Conservation (phyloP, 441 rosid species). For the Erysimum pusillum region DNA sequence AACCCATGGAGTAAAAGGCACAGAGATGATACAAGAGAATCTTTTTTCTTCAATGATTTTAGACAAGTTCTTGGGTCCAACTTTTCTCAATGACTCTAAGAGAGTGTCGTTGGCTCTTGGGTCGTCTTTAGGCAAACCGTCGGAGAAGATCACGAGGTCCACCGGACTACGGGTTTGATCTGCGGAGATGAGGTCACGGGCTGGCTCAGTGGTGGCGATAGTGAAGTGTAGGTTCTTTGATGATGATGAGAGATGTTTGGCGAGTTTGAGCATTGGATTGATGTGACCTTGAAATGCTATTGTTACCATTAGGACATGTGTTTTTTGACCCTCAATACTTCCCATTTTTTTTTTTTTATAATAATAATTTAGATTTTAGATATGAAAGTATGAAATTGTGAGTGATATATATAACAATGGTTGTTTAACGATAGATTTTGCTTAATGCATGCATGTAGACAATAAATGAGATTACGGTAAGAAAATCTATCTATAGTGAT, state of each 20-base stretch:
- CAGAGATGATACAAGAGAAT: conserved; percentile 48
- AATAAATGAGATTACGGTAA: conserved; percentile 10
- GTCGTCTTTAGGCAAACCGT: conserved; percentile 52
- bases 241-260: conserved; percentile 53
- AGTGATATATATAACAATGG: conserved; percentile 25
- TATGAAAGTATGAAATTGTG: no score
- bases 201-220: conserved; percentile 55
- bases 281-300: conserved; percentile 59
- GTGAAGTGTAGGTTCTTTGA: conserved; percentile 56
- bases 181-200: conserved; percentile 39
- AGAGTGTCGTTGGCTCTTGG: background rate
- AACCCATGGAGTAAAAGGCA: conserved; percentile 62
- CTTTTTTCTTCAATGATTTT: conserved; percentile 39
- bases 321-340: conserved; percentile 44
- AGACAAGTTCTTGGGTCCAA: conserved; percentile 52
- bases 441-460: conserved; percentile 6
- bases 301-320: conserved; percentile 58
- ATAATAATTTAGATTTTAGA: background rate
- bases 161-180: background rate
- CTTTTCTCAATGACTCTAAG: conserved; percentile 32
- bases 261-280: conserved; percentile 60
- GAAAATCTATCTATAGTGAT: conserved; percentile 14
- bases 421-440: conserved; percentile 5
- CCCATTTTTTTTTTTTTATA: conserved; percentile 19
- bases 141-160: conserved; percentile 56